A percentile compares a stretch with the other conserved stretches of the same genome.
Evolutionary conservation across 805 yeast genomes (phyloP).

Genomic region (Pichia occidentalis): DNA sequence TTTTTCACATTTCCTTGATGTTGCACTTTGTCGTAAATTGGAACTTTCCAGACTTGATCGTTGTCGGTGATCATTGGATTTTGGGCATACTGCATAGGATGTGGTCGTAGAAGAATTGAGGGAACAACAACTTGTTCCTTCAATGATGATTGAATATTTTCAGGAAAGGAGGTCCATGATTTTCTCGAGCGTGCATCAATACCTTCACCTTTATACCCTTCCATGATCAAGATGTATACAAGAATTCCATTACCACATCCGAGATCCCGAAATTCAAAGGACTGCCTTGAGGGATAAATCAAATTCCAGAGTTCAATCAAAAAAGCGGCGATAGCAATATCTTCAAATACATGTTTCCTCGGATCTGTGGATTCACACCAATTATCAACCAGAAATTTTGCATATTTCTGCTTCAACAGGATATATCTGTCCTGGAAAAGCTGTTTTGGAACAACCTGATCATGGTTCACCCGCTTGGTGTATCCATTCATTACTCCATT

Average conservation of each 20-base stretch:
- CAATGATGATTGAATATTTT: slow-evolving; percentile 48
- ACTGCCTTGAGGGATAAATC: slow-evolving; percentile 33
- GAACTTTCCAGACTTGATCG: slow-evolving; percentile 54
- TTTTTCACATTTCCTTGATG: slow-evolving; percentile 18
- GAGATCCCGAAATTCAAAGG: slow-evolving; percentile 73
- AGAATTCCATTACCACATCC: slow-evolving; percentile 95
- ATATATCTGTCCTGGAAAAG: slow-evolving; percentile 80
- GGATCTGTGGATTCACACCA: slow-evolving; percentile 98
- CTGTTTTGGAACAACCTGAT: slow-evolving; percentile 73
- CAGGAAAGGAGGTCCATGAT: slow-evolving; percentile 77
- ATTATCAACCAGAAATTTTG: slow-evolving; percentile 61
- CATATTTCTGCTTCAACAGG: slow-evolving; percentile 73
- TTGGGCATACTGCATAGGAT: slow-evolving; percentile 48
- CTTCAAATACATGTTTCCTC: slow-evolving; percentile 92
- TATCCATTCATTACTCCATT: slow-evolving; percentile 80
- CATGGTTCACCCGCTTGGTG: slow-evolving; percentile 83
- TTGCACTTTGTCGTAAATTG: slow-evolving; percentile 28
- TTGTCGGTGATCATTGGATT: slow-evolving; percentile 54
- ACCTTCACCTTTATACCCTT: slow-evolving; percentile 79
- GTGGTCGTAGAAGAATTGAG: slow-evolving; percentile 59
- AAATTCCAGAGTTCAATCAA: slow-evolving; percentile 78
- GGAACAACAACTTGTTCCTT: slow-evolving; percentile 84
- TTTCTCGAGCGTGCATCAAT: slow-evolving; percentile 86
- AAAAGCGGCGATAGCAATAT: slow-evolving; percentile 91
- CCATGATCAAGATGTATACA: slow-evolving; percentile 65